A percentile compares a stretch with the other conserved stretches of the same genome.
Evolutionary conservation across 139 green algal species (phyloP).

Genomic region (Chlorella sp.): DNA sequence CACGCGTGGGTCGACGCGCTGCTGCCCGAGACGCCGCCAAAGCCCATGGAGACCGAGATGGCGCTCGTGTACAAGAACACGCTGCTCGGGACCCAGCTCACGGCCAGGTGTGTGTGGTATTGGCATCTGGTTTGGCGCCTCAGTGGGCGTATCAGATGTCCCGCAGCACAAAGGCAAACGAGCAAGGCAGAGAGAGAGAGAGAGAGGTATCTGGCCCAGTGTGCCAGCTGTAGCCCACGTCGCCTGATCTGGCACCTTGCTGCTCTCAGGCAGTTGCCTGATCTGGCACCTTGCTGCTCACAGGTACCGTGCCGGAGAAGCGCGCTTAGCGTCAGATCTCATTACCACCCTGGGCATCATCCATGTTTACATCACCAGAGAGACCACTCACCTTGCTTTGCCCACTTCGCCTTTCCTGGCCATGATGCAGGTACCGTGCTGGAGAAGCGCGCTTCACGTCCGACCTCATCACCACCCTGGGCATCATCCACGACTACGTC

Average conservation of each 20-base stretch:
- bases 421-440: constrained; percentile 33
- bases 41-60: constrained; percentile 6
- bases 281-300: background rate
- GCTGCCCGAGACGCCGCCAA: constrained; percentile 44
- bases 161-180: too few species aligned
- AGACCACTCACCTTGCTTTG: constrained; percentile 36
- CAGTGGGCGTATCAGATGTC: too few species aligned
- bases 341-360: constrained; percentile 59
- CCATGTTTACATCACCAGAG: constrained; percentile 47
- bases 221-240: too few species aligned
- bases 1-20: constrained; percentile 44
- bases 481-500: constrained; percentile 53
- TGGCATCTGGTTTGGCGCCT: too few species aligned
- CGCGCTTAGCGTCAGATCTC: constrained; percentile 47
- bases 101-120: constrained; percentile 17
- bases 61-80: constrained; percentile 39
- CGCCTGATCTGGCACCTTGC: too few species aligned
- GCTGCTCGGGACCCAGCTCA: constrained; percentile 36
- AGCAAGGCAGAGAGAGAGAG: too few species aligned
- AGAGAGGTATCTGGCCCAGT: too few species aligned
- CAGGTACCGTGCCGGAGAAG: constrained; percentile 45
- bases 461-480: constrained; percentile 58
- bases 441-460: constrained; percentile 47
- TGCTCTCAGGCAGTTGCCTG: background rate
- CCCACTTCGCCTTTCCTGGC: background rate